Evolutionary conservation across 495 filamentous ascomycete species (phyloP).

Genomic region (Penicillium lagena): DNA sequence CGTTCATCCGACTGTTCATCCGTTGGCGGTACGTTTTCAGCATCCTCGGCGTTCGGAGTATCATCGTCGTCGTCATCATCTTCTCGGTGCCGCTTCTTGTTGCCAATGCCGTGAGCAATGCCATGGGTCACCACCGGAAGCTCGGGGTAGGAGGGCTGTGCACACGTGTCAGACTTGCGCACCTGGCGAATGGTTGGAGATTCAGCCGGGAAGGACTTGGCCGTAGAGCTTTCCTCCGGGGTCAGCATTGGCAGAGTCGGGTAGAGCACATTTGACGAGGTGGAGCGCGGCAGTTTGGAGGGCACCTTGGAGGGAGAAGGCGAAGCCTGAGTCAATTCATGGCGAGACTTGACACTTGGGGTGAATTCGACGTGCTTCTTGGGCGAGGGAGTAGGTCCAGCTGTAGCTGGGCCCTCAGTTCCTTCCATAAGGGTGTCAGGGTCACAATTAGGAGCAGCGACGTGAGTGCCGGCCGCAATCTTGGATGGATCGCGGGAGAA

Average conservation of each 20-base stretch:
- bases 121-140: conserved; percentile 56
- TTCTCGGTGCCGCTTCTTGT: conserved; percentile 63
- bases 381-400: conserved; percentile 36
- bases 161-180: conserved; percentile 19
- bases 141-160: conserved; percentile 16
- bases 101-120: conserved; percentile 64
- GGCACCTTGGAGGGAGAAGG: conserved; percentile 41
- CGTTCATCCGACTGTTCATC: conserved; percentile 29
- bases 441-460: conserved; percentile 41
- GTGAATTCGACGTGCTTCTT: conserved; percentile 60
- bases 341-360: conserved; percentile 40
- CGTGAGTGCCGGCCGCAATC: conserved; percentile 55
- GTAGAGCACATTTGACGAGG: conserved; percentile 31
- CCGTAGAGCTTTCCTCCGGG: conserved; percentile 20
- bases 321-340: conserved; percentile 29
- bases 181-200: conserved; percentile 33
- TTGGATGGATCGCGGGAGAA: conserved; percentile 56
- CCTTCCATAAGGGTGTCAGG: conserved; percentile 38
- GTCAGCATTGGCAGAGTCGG: conserved; percentile 35
- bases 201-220: neutral
- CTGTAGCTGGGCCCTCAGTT: conserved; percentile 15
- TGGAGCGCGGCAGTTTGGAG: conserved; percentile 15
- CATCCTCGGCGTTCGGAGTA: conserved; percentile 41
- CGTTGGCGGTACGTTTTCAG: conserved; percentile 37
- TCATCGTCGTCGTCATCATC: conserved; percentile 37